A percentile compares a stretch with the other conserved stretches of the same genome.
Evolutionary conservation across 2,329 filamentous ascomycete genomes (phyloP).

Genomic region (Aspergillus pseudoviridinutans): DNA sequence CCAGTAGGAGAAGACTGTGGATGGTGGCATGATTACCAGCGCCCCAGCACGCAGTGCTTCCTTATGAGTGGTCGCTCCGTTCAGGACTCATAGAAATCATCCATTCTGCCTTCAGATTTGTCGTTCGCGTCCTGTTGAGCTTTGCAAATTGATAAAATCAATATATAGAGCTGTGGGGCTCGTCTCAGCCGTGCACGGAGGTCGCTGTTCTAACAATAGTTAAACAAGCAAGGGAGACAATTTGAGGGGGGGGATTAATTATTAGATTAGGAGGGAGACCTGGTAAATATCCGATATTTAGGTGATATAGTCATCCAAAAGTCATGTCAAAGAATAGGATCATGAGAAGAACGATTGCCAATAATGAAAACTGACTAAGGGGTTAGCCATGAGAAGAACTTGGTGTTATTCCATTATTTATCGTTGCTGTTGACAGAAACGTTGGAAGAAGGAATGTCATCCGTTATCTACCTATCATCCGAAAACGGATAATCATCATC

Average conservation of each 20-base stretch:
- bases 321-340: not conserved
- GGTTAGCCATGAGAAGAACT: not conserved
- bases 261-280: not conserved
- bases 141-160: conserved; percentile 4
- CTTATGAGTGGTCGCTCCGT: conserved; percentile 9
- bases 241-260: not conserved
- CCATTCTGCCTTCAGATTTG: conserved; percentile 11
- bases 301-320: not conserved
- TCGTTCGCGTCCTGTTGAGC: not conserved
- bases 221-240: not conserved
- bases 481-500: not conserved
- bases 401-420: not conserved
- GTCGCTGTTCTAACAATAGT: not conserved
- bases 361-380: not conserved
- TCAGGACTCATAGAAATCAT: conserved; percentile 10
- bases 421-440: not conserved
- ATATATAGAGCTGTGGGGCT: conserved; percentile 9
- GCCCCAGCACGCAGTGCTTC: conserved; percentile 14
- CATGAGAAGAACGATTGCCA: not conserved
- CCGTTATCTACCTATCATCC: not conserved
- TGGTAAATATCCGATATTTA: not conserved
- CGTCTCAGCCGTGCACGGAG: not conserved
- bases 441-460: not conserved
- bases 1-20: conserved; percentile 39
- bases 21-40: conserved; percentile 29